Percentiles rank a stretch among this genome's conserved stretches.
These are phyloP conservation scores for Ambrosia hybrid DNA, from an alignment of 140 eudicot species.

Conservation along the genomic window DNA sequence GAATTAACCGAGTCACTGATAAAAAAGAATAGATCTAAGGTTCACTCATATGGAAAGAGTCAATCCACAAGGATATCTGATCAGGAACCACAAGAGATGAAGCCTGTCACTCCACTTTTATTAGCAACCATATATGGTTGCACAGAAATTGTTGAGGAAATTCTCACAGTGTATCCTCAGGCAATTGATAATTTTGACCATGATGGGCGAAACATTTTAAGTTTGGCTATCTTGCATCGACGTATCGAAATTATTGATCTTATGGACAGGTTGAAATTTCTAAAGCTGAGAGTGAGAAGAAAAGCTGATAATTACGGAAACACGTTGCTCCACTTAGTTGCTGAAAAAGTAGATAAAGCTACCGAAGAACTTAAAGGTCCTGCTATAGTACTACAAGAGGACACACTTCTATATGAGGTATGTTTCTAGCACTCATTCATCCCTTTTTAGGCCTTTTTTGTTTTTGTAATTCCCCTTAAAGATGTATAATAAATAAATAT, in stretches of 20 bases:
- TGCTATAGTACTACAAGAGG: slow-evolving; percentile 35
- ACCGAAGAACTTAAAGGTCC: slow-evolving; percentile 28
- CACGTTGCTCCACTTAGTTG: slow-evolving; percentile 46
- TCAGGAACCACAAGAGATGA: background rate
- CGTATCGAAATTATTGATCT: slow-evolving; percentile 27
- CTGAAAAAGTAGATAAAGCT: slow-evolving; percentile 8
- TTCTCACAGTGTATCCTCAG: slow-evolving; percentile 33
- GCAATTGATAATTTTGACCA: slow-evolving; percentile 38
- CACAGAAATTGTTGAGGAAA: slow-evolving; percentile 37
- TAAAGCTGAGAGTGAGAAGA: slow-evolving; percentile 26
- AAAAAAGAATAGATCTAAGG: slow-evolving; percentile 1
- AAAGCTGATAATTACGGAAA: slow-evolving; percentile 28
- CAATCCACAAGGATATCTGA: background rate
- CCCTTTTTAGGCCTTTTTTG: background rate
- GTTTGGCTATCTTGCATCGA: slow-evolving; percentile 36
- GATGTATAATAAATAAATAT: too few species aligned
- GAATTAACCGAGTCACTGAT: slow-evolving; percentile 10
- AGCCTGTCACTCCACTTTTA: slow-evolving; percentile 35
- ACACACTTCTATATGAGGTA: slow-evolving; percentile 40
- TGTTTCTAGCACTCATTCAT: background rate
- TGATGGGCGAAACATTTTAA: slow-evolving; percentile 27
- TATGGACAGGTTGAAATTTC: slow-evolving; percentile 23
- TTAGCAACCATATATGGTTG: slow-evolving; percentile 44
- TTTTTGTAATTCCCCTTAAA: too few species aligned
- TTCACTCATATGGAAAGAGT: slow-evolving; percentile 3